Evolutionary conservation across 306 rosid species (phyloP).

Genomic region (Pueraria montana): DNA sequence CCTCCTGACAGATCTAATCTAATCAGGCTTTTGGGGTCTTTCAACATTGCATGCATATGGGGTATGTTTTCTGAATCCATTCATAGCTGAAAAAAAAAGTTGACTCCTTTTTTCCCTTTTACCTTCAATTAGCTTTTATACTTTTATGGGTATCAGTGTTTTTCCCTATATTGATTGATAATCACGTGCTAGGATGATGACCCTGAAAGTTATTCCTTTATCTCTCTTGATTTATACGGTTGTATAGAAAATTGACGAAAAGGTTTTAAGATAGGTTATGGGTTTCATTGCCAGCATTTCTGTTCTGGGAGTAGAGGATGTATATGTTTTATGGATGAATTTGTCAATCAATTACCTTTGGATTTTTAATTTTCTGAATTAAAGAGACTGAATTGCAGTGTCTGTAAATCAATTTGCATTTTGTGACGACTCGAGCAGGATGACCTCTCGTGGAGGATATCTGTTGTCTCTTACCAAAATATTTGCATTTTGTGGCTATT

Average conservation of each 20-base stretch:
- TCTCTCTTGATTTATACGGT: slow-evolving; percentile 31
- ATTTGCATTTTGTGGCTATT: slow-evolving; percentile 26
- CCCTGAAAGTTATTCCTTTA: neutral
- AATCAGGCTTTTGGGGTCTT: slow-evolving; percentile 42
- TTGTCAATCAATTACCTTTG: slow-evolving; percentile 11
- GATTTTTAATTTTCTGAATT: slow-evolving; percentile 11
- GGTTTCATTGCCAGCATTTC: no score
- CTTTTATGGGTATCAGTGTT: slow-evolving; percentile 12
- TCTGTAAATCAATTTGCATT: slow-evolving; percentile 26
- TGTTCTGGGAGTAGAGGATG: neutral
- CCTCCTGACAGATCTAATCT: slow-evolving; percentile 47
- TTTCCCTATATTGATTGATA: slow-evolving; percentile 31
- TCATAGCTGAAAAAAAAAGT: slow-evolving; percentile 22
- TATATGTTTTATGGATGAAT: neutral
- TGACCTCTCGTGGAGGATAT: no score
- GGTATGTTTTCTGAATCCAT: slow-evolving; percentile 61
- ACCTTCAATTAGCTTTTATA: slow-evolving; percentile 15
- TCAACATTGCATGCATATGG: slow-evolving; percentile 60
- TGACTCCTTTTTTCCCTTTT: slow-evolving; percentile 28
- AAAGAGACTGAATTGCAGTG: neutral
- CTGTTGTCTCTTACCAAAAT: no score
- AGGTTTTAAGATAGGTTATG: slow-evolving; percentile 16
- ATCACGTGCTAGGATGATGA: slow-evolving; percentile 40
- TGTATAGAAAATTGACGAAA: slow-evolving; percentile 28
- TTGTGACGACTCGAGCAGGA: neutral